Evolutionary conservation across 2,329 filamentous ascomycete genomes (phyloP), one percentile per base, ranked within the genome.

Genomic region (Colletotrichum coccodes): DNA sequence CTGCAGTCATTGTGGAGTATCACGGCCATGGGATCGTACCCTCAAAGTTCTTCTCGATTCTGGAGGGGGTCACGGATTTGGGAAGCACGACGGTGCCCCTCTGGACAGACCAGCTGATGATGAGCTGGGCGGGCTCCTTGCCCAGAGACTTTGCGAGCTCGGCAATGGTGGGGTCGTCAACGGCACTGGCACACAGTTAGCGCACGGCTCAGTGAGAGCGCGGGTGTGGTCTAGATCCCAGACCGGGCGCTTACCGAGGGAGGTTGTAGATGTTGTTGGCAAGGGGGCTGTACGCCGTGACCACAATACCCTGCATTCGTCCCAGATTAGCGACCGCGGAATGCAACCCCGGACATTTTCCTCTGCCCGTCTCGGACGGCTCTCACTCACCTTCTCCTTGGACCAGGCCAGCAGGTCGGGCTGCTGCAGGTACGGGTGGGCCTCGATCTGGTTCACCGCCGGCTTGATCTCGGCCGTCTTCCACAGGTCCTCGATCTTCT

Each of bases 241-340:
- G 18, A 30, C 21, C 7, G 18, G 28, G 3, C 12, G 32, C 62
- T 67, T 26, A 69, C 66, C 66, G 66, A 52, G 70, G 70, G 16
- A 71, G 68, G 54, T 68, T 78, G 71, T 81, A 79, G 50, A 79
- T 79, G 74, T 89, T 84, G 23, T 90, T 89, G 2, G 90, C 90
- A 58, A 91, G 90, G 6, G 88, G 89, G 18, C 88, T 90, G 80
- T 87, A 89, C 1, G 86, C 87, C 52, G 81, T 78, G 42, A 84
- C 81, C 60, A 88, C 72, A 72, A 90, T 86, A 72, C 81, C 80
- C 74, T 88, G 81, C 56, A 69, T 58, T 38, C 8, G 2, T 21
- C 53, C 47, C 32, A 60, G 40, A 49, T 64, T 56, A 67, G 59
- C 53, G 46, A 60, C 18, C 38, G 47, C 47, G 14, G 60, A 23